These are phyloP conservation scores for Cenococcum geophilum DNA, from an alignment of 495 filamentous ascomycete genomes.

Conservation along the genomic window DNA sequence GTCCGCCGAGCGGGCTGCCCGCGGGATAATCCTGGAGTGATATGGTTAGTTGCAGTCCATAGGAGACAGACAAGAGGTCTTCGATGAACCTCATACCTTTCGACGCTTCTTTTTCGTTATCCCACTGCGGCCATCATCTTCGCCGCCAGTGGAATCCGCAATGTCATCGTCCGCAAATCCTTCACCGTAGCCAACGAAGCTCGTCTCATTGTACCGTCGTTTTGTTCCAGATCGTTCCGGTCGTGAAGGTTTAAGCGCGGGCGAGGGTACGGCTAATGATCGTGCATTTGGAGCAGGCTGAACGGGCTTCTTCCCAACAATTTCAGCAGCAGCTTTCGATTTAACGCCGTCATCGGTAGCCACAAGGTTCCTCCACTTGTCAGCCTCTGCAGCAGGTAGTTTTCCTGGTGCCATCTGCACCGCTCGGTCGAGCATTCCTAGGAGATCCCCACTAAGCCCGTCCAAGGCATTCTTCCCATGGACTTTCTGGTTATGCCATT, in stretches of 20 bases:
- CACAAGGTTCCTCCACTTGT: slow-evolving; percentile 12
- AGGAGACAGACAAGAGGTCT: background rate
- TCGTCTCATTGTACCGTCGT: slow-evolving; percentile 60
- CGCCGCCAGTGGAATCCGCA: slow-evolving; percentile 40
- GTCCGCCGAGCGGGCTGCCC: slow-evolving; percentile 6
- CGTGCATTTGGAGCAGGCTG: slow-evolving; percentile 3
- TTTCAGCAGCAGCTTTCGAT: slow-evolving; percentile 47
- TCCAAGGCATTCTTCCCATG: slow-evolving; percentile 49
- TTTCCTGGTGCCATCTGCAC: slow-evolving; percentile 50
- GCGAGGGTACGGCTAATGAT: slow-evolving; percentile 17
- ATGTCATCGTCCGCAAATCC: slow-evolving; percentile 56
- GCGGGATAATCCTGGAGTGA: slow-evolving; percentile 2
- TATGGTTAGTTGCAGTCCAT: background rate
- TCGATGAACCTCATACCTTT: slow-evolving; percentile 31
- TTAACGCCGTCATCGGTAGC: slow-evolving; percentile 21
- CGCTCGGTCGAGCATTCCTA: slow-evolving; percentile 41
- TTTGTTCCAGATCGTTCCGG: slow-evolving; percentile 58
- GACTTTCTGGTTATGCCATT: slow-evolving; percentile 60
- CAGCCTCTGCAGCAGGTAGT: slow-evolving; percentile 35
- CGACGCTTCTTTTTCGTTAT: slow-evolving; percentile 37
- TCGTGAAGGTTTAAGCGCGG: slow-evolving; percentile 31
- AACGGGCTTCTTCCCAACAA: slow-evolving; percentile 26
- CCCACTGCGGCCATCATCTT: slow-evolving; percentile 33
- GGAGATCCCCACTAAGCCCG: slow-evolving; percentile 38
- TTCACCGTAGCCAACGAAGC: slow-evolving; percentile 65